Percentiles rank a stretch among this genome's conserved stretches.
These are phyloP conservation scores for Clonostachys byssicola DNA, from an alignment of 2,329 filamentous ascomycete genomes.

Conservation along the genomic window DNA sequence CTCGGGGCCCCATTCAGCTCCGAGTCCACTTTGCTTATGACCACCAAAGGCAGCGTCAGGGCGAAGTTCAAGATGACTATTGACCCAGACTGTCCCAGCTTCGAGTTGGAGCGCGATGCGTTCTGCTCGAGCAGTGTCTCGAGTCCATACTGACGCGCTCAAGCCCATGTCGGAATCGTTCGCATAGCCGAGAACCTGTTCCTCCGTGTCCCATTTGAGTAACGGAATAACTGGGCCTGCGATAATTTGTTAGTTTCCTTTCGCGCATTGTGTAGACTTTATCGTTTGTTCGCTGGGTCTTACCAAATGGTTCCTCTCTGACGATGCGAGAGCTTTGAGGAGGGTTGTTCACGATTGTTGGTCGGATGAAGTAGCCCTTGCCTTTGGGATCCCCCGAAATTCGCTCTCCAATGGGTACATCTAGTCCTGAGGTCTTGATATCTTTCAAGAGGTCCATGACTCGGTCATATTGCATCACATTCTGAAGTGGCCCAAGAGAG, in stretches of 20 bases:
- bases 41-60: conserved; percentile 40
- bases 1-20: conserved; percentile 37
- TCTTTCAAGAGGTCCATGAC: too few relatives aligned
- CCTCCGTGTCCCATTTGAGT: conserved; percentile 55
- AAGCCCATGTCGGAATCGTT: conserved; percentile 49
- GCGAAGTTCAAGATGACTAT: conserved; percentile 35
- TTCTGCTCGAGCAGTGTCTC: conserved; percentile 43
- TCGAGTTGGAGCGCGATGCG: conserved; percentile 49
- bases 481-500: conserved; percentile 46
- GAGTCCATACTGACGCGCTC: conserved; percentile 53
- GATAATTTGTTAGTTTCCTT: too few relatives aligned
- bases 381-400: not conserved
- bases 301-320: conserved; percentile 42
- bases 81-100: conserved; percentile 58
- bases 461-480: conserved; percentile 45
- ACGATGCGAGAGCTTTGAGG: conserved; percentile 52
- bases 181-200: conserved; percentile 51
- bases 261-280: too few relatives aligned
- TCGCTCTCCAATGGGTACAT: too few relatives aligned
- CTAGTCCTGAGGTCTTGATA: too few relatives aligned
- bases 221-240: conserved; percentile 55
- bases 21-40: conserved; percentile 46
- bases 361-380: conserved; percentile 52
- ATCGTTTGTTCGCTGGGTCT: too few relatives aligned
- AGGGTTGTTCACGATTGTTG: conserved; percentile 57